Conservation (phyloP, 768 basidiomycete genomes). For the Panaeolus papilionaceus region DNA sequence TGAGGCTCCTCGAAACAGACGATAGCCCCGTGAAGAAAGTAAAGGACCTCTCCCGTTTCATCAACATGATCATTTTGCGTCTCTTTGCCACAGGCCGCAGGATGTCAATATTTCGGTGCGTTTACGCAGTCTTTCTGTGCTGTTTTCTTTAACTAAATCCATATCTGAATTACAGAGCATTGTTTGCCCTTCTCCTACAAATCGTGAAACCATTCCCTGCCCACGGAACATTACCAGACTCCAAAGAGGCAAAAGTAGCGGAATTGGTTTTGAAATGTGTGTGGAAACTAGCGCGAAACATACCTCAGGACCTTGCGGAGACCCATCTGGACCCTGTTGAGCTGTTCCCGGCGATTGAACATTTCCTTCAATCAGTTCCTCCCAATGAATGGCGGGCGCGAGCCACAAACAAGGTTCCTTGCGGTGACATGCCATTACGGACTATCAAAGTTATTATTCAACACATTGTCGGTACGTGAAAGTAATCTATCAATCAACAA, state of each 20-base stretch:
- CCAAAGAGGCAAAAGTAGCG: constrained; percentile 86
- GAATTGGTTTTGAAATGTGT: constrained; percentile 96
- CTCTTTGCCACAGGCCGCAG: constrained; percentile 89
- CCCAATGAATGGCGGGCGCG: constrained; percentile 97
- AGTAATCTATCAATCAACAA: not conserved
- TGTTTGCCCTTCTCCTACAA: constrained; percentile 83
- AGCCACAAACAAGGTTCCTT: constrained; percentile 89
- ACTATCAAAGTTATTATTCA: constrained; percentile 99
- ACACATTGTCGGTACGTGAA: constrained; percentile 87
- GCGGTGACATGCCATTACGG: constrained; percentile 96
- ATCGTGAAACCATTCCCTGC: constrained; percentile 85
- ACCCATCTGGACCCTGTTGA: constrained; percentile 84
- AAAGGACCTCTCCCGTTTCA: constrained; percentile 93
- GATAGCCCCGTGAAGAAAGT: constrained; percentile 83
- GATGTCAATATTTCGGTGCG: constrained; percentile 89
- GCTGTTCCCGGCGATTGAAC: constrained; percentile 90
- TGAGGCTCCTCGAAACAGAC: constrained; percentile 93
- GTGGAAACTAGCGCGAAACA: constrained; percentile 96
- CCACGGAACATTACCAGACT: constrained; percentile 73
- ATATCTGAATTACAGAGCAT: constrained; percentile 49
- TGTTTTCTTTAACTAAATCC: constrained; percentile 15
- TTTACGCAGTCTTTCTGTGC: constrained; percentile 15
- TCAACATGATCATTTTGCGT: constrained; percentile 97
- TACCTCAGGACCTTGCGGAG: constrained; percentile 89
- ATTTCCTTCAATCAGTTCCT: constrained; percentile 90